Percentiles rank a stretch among this genome's conserved stretches.
Conservation (phyloP, 1,284 basidiomycete genomes). For the Termitomyces sp. region DNA sequence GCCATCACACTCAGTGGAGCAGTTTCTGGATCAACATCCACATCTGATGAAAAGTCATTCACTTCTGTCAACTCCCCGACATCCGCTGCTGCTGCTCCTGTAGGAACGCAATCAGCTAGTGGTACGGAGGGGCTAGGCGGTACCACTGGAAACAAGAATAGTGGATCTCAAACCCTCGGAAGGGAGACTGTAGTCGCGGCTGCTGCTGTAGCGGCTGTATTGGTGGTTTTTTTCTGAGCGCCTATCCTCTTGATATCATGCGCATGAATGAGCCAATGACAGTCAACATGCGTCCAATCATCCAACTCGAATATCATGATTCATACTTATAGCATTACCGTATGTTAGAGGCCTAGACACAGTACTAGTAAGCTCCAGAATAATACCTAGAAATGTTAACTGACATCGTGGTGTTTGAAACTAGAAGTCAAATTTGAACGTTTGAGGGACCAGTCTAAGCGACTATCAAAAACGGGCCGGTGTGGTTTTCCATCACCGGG, state of each 20-base stretch:
- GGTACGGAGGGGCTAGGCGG: background rate
- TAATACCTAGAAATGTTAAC: background rate
- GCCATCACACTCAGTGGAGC: conserved; percentile 12
- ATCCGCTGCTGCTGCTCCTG: background rate
- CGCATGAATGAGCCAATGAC: background rate
- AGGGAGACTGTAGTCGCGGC: background rate
- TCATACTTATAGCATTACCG: background rate
- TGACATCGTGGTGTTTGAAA: background rate
- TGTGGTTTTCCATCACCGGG: background rate
- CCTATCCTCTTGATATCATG: background rate
- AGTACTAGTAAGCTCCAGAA: background rate
- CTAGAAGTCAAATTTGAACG: background rate
- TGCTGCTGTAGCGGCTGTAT: background rate
- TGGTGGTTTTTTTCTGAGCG: background rate
- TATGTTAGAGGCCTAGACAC: background rate
- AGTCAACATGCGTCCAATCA: background rate
- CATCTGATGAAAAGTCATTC: background rate
- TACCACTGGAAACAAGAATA: background rate
- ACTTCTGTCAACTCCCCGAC: background rate
- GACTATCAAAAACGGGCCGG: background rate
- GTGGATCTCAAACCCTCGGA: background rate
- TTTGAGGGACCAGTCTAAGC: no score
- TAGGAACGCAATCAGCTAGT: background rate
- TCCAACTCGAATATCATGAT: no score
- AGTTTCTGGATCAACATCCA: conserved; percentile 1